Evolutionary conservation across 768 basidiomycete species (phyloP).

Genomic region (Pisolithus marmoratus): DNA sequence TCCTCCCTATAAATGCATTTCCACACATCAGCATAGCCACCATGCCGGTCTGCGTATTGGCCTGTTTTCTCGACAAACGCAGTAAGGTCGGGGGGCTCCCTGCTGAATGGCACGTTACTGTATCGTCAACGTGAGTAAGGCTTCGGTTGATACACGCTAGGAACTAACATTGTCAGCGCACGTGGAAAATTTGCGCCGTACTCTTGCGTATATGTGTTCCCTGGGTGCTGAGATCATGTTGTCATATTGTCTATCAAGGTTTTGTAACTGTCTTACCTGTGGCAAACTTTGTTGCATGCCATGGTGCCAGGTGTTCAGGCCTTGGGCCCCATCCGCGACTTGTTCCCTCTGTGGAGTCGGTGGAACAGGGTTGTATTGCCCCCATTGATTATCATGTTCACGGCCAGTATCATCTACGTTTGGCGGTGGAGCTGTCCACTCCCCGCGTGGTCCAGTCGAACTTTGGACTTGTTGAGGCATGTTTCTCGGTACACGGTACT

Average conservation of each 20-base stretch:
- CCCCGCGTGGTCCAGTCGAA: too few species aligned
- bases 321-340: background rate
- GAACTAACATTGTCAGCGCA: background rate
- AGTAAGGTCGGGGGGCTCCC: background rate
- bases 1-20: constrained; percentile 1
- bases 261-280: background rate
- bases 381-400: background rate
- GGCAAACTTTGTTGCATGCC: background rate
- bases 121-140: background rate
- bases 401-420: too few species aligned
- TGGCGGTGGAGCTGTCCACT: too few species aligned
- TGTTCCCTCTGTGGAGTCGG: background rate
- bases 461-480: too few species aligned
- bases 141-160: background rate
- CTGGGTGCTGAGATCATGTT: background rate
- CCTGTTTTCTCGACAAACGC: background rate
- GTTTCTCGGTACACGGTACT: too few species aligned
- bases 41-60: background rate
- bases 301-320: background rate
- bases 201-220: too few species aligned
- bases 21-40: constrained; percentile 6
- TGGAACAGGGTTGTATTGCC: background rate
- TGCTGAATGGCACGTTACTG: background rate
- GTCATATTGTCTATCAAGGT: background rate
- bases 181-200: too few species aligned